Conservation (phyloP, 768 basidiomycete species). For the Auricularia sp. region DNA sequence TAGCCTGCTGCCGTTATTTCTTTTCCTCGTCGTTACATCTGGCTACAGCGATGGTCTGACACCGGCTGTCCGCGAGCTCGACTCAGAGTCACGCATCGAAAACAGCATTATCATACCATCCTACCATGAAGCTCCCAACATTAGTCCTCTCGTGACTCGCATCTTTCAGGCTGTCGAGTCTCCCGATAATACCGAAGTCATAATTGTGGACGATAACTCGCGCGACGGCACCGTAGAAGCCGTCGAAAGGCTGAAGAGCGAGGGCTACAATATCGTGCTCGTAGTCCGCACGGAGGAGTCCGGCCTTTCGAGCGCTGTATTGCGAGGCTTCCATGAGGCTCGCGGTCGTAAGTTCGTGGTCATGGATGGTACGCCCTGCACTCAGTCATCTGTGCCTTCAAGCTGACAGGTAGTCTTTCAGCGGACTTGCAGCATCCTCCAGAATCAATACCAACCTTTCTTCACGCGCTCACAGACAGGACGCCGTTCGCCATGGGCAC, state of each 20-base stretch:
- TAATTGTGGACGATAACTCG: slow-evolving; percentile 1
- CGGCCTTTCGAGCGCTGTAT: background rate
- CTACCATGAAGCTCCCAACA: background rate
- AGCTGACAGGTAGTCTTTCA: background rate
- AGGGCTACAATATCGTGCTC: background rate
- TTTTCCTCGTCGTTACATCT: background rate
- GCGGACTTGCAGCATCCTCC: background rate
- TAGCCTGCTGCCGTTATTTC: background rate
- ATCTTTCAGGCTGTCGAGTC: background rate
- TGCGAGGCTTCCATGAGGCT: background rate
- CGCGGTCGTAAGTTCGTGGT: background rate
- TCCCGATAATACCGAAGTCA: background rate
- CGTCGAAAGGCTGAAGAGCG: background rate
- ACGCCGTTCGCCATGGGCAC: background rate
- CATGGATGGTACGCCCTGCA: background rate
- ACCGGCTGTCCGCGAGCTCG: background rate
- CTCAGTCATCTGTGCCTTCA: background rate
- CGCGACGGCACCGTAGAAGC: background rate
- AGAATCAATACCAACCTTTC: background rate
- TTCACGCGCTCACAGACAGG: background rate
- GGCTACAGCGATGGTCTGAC: background rate
- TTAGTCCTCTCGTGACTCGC: background rate
- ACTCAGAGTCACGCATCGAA: background rate
- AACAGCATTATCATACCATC: background rate
- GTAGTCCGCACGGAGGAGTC: background rate